These are phyloP conservation scores for Theobroma cacao DNA, from an alignment of 345 rosid genomes.

Conservation along the genomic window DNA sequence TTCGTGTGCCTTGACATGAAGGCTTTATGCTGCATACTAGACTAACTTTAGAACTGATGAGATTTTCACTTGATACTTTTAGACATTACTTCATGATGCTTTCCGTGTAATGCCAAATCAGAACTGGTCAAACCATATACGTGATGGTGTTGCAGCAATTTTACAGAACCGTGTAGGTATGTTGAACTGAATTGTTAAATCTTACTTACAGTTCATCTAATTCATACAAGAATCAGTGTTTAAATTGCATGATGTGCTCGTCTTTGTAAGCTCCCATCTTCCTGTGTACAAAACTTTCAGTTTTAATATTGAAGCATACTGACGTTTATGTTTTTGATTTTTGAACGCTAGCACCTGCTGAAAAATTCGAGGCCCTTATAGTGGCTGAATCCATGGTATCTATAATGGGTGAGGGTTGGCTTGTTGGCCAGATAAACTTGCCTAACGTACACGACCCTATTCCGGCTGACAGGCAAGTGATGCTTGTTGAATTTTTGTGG, in stretches of 20 bases:
- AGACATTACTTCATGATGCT: conserved; percentile 62
- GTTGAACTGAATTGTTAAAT: conserved; percentile 19
- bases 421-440: conserved; percentile 50
- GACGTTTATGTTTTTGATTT: conserved; percentile 1
- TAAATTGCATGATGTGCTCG: not conserved
- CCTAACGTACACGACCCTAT: conserved; percentile 46
- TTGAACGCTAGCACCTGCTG: conserved; percentile 61
- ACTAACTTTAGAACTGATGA: conserved; percentile 7
- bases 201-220: not conserved
- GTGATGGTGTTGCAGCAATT: conserved; percentile 67
- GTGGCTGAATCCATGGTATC: conserved; percentile 72
- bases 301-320: conserved; percentile 18
- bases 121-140: conserved; percentile 63
- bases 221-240: not conserved
- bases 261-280: not conserved
- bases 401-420: conserved; percentile 70
- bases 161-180: conserved; percentile 88
- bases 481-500: not conserved
- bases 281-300: not conserved
- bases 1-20: not conserved
- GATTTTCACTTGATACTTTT: conserved; percentile 15
- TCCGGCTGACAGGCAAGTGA: conserved; percentile 62
- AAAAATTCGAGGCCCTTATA: conserved; percentile 76
- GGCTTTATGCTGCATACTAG: not conserved
- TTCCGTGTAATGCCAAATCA: conserved; percentile 42